Evolutionary conservation across 2,329 filamentous ascomycete species (phyloP), one percentile per base, ranked within the genome.

Genomic region (Aspergillus flavus): DNA sequence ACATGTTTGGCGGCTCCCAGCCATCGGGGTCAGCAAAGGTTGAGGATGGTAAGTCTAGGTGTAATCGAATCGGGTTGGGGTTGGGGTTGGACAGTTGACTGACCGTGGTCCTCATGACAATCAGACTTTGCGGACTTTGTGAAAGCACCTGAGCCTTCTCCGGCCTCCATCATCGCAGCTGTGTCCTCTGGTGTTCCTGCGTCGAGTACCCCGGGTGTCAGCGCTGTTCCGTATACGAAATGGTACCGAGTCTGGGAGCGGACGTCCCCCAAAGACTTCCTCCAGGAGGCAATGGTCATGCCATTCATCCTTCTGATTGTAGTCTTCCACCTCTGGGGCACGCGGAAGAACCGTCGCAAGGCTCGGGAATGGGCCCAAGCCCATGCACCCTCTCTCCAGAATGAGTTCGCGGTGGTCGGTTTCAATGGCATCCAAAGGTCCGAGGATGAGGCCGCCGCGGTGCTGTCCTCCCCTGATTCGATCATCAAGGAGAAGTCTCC

Each of bases 171-270:
- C 64, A 75, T 81, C 58, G 77, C 81, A 53, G 76, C 80, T 30
- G 71, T 80, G 48, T 73, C 76, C 19, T 66, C 68, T 65, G 65
- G 76, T 19, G 64, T 72, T 70, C 64, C 77, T 63, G 79, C 84
- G 61, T 77, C 84, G 63, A 79, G 78, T 61, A 73, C 80, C 48
- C 78, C 80, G 56, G 83, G 85, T 64, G 82, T 81, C 52, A 83
- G 84, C 52, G 79, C 76, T 50, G 81, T 84, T 30, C 91, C 92
- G 16, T 97, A 91, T 79, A 97, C 93, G 58, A 93, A 92, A 83
- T 99, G 95, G 95, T 99, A 98, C 82, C 93, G 93, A 61, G 84
- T 98, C 65, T 95, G 96, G 86, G 94, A 98, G 86, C 93, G 95
- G 74, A 89, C 94, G 73, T 89, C 89, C 30, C 82, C 90, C 64